phyloP scores from a whole-genome alignment of 352 stramenopile genomes.

The Pythium vanterpoolii region DNA sequence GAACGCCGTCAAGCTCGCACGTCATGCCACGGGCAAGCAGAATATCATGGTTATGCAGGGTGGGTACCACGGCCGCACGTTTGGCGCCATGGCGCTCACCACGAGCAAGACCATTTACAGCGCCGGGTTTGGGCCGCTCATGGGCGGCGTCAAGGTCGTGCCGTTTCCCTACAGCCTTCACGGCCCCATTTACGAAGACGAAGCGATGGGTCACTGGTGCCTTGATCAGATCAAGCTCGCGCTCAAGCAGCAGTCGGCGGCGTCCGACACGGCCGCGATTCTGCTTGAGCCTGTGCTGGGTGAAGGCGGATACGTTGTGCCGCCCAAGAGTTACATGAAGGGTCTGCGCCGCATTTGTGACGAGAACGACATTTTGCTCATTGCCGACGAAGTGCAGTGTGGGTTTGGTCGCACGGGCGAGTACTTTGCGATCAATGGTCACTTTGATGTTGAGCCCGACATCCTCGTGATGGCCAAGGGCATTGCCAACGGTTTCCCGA shows the following conservation, averaged over 20 bases:
- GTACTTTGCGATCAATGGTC: constrained; percentile 85
- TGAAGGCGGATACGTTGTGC: constrained; percentile 91
- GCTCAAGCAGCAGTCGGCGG: constrained; percentile 89
- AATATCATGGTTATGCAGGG: constrained; percentile 92
- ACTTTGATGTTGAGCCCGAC: constrained; percentile 86
- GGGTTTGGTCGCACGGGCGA: constrained; percentile 87
- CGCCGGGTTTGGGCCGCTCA: constrained; percentile 80
- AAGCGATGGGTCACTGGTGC: constrained; percentile 65
- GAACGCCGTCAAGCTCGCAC: constrained; percentile 91
- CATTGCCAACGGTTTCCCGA: constrained; percentile 90
- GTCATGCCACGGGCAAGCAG: constrained; percentile 85
- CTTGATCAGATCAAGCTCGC: constrained; percentile 83
- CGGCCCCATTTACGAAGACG: constrained; percentile 77
- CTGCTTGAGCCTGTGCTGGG: constrained; percentile 91
- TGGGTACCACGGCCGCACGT: constrained; percentile 90
- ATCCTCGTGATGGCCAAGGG: constrained; percentile 93
- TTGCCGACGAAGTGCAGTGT: constrained; percentile 92
- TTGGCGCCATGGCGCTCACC: constrained; percentile 91
- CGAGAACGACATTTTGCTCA: constrained; percentile 91
- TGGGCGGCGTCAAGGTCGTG: constrained; percentile 79
- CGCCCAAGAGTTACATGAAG: constrained; percentile 91
- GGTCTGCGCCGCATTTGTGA: constrained; percentile 89
- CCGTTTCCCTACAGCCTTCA: constrained; percentile 89
- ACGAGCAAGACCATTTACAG: constrained; percentile 90
- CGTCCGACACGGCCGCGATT: constrained; percentile 86